These are phyloP conservation scores for Lachnellula hyalina DNA, from an alignment of 2,329 filamentous ascomycete genomes.

Conservation along the genomic window DNA sequence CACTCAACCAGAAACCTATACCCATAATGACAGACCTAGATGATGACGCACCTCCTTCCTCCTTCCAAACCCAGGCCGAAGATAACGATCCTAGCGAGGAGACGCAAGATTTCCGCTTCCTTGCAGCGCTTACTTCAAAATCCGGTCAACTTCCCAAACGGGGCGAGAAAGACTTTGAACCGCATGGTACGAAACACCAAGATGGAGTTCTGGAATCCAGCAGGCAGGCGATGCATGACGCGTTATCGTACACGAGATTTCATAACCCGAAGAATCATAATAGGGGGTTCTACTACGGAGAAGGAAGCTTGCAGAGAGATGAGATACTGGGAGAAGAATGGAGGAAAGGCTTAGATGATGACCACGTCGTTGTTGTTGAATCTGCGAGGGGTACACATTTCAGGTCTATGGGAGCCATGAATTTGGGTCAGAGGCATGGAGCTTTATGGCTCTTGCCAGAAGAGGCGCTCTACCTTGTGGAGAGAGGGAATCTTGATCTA, in stretches of 20 bases:
- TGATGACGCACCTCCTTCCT: conserved; percentile 30
- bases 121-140: conserved; percentile 48
- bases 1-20: background rate
- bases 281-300: conserved; percentile 69
- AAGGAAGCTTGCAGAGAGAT: conserved; percentile 32
- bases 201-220: conserved; percentile 73
- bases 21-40: conserved; percentile 27
- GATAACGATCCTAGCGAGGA: conserved; percentile 70
- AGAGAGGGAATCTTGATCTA: conserved; percentile 81
- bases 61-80: conserved; percentile 26
- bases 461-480: conserved; percentile 83
- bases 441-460: conserved; percentile 83
- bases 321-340: conserved; percentile 61
- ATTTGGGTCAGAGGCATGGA: conserved; percentile 50
- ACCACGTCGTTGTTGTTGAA: conserved; percentile 59
- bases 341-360: conserved; percentile 55
- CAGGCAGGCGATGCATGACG: conserved; percentile 82
- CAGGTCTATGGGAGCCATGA: conserved; percentile 67
- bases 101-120: conserved; percentile 80
- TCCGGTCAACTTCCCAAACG: conserved; percentile 67
- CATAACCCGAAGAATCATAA: conserved; percentile 64
- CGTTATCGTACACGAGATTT: conserved; percentile 69
- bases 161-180: conserved; percentile 96
- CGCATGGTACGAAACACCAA: conserved; percentile 81
- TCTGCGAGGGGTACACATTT: conserved; percentile 68